Percentiles rank a stretch among this genome's conserved stretches.
Conservation (phyloP, 352 stramenopile genomes). For the Sclerospora graminicola region DNA sequence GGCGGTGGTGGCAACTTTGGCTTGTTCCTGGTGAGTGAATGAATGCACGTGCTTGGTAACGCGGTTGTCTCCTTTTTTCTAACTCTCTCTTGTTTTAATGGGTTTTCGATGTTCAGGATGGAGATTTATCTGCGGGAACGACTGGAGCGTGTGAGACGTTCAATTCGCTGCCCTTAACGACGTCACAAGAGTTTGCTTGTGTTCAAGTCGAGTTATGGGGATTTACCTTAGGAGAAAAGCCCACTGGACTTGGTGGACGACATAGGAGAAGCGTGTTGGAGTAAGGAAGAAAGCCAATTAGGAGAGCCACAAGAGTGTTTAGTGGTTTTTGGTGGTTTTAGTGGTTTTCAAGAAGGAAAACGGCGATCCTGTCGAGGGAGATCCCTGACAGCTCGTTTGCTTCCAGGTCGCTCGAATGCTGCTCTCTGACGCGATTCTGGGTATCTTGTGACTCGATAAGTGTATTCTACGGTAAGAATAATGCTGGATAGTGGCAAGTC, state of each 20-base stretch:
- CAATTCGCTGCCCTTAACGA: conserved; percentile 63
- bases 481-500: conserved; percentile 1
- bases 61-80: background rate
- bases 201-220: conserved; percentile 81
- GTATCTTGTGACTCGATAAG: conserved; percentile 1
- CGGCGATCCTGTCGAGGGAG: background rate
- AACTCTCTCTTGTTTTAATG: too few species aligned
- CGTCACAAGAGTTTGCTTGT: conserved; percentile 69
- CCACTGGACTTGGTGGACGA: conserved; percentile 17
- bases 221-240: conserved; percentile 61
- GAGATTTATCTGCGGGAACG: conserved; percentile 74
- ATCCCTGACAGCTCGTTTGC: background rate
- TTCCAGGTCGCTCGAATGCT: too few species aligned
- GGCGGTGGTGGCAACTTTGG: conserved; percentile 85
- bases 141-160: conserved; percentile 85
- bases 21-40: conserved; percentile 65
- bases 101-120: conserved; percentile 43
- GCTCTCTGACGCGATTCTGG: background rate
- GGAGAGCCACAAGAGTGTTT: conserved; percentile 1
- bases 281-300: conserved; percentile 15
- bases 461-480: conserved; percentile 4
- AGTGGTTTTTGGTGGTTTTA: too few species aligned
- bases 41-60: background rate
- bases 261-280: conserved; percentile 64
- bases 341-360: too few species aligned